Base-by-base conservation (phyloP, 2,329 filamentous ascomycete genomes). In the Alternaria brassicicola region DNA sequence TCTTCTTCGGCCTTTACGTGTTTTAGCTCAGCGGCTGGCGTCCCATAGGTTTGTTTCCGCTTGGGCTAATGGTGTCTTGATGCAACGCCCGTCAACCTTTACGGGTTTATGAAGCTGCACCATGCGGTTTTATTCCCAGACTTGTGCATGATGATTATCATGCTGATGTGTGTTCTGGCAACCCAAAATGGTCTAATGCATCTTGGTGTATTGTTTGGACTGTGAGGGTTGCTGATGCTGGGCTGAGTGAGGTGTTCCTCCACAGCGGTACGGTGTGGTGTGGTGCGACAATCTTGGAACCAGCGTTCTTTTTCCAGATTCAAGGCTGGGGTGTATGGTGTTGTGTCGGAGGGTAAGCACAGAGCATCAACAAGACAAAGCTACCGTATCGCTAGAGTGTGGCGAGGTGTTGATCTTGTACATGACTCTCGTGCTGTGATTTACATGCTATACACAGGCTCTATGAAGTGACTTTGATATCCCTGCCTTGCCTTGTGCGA, bases 401-500 rank as follows among this genome's bases (percentile, higher is more conserved):
- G 28, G 13, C 19, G 28, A 46, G 26, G 31, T 12, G 17, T 23
- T 45, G 30, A 41, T 51, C 31, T 43, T 54, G 19, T 51, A 54
- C 43, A 57, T 39, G 17, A 38, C 23, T 26, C 38, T 49, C 23
- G 47, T 49, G 31, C 33, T 47, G 30, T 47, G 28, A 47, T 33
- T 47, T 36, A 49, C 26, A 43, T 52, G 36, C 48, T 56, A 47
- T 47, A 19, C 19, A 47, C 33, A 47, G 19, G 43, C 43, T 51
- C 52, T 59, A 69, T 21, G 61, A 62, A 31, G 54, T 60, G n/a
- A 54, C 52, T 55, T 69, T 67, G 45, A 70, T 62, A 13, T 50
- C 59, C 30, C 69, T 56, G 25, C 63, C 68, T 7, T 61, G 64
- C 46, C 64, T 69, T 25, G 69, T 65, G 6, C 66, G 59, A 39